Conservation (phyloP, 441 rosid genomes). For the Codiaeum variegatum region DNA sequence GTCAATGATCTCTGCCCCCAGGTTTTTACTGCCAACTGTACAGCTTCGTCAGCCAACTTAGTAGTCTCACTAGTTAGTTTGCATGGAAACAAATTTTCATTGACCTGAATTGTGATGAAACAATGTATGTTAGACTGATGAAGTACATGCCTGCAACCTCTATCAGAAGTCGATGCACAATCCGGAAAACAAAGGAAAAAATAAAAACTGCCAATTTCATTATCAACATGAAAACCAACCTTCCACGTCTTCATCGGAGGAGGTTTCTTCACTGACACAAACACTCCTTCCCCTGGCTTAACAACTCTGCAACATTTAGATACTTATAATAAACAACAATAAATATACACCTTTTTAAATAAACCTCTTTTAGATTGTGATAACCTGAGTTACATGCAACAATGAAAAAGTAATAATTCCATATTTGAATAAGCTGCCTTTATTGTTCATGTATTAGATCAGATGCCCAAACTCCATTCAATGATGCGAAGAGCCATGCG, state of each 20-base stretch:
- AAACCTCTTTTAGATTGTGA: background rate
- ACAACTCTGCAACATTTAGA: constrained; percentile 59
- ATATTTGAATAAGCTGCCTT: background rate
- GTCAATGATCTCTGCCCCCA: constrained; percentile 88
- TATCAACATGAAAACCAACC: constrained; percentile 37
- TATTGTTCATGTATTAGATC: background rate
- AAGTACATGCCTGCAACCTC: background rate
- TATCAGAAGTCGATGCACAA: background rate
- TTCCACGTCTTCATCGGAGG: constrained; percentile 85
- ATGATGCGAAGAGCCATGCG: background rate
- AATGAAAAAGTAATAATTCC: background rate
- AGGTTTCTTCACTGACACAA: constrained; percentile 85
- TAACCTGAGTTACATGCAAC: background rate
- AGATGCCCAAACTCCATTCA: background rate
- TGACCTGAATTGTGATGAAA: constrained; percentile 53
- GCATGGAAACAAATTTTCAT: constrained; percentile 82
- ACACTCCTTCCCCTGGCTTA: constrained; percentile 68
- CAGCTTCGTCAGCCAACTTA: constrained; percentile 84
- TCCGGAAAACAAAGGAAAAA: background rate
- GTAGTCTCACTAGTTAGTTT: constrained; percentile 59
- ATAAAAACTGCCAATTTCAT: constrained; percentile 17
- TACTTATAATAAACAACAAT: background rate
- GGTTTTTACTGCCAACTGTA: constrained; percentile 64
- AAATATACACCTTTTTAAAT: constrained; percentile 1
- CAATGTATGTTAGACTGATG: constrained; percentile 13